Evolutionary conservation across 2,329 filamentous ascomycete genomes (phyloP).

Genomic region (Aureobasidium sp.): DNA sequence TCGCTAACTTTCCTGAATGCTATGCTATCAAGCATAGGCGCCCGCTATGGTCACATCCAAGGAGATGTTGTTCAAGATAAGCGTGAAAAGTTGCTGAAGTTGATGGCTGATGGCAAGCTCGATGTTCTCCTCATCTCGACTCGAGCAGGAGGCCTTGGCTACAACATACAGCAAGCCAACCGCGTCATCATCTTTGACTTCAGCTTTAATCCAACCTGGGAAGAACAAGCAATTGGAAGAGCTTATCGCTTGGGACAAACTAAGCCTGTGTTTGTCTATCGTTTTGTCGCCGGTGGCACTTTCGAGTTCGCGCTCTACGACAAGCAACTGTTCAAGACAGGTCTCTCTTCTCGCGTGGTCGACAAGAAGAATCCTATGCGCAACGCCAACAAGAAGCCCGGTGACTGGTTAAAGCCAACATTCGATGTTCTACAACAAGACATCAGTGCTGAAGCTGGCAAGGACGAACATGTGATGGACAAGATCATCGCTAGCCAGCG

Average conservation of each 20-base stretch:
- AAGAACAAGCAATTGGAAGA: constrained; percentile 80
- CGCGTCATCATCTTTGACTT: constrained; percentile 82
- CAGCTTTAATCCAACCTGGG: constrained; percentile 68
- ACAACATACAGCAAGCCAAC: constrained; percentile 79
- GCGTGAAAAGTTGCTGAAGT: constrained; percentile 57
- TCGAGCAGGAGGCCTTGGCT: constrained; percentile 67
- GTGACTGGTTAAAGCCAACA: constrained; percentile 53
- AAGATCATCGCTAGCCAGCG: constrained; percentile 47
- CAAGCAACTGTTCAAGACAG: constrained; percentile 70
- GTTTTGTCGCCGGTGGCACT: constrained; percentile 68
- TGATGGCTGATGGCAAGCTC: constrained; percentile 54
- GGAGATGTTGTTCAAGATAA: constrained; percentile 49
- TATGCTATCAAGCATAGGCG: constrained; percentile 43
- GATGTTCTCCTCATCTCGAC: constrained; percentile 74
- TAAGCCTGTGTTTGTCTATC: constrained; percentile 78
- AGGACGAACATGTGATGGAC: constrained; percentile 55
- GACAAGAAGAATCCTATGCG: constrained; percentile 73
- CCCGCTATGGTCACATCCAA: constrained; percentile 54
- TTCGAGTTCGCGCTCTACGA: constrained; percentile 70
- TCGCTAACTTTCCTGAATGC: constrained; percentile 62
- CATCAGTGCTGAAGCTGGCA: constrained; percentile 43
- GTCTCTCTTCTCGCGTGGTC: constrained; percentile 70
- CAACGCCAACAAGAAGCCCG: constrained; percentile 46
- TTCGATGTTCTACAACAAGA: constrained; percentile 44
- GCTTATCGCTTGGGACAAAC: constrained; percentile 78